phyloP scores from a whole-genome alignment of 352 stramenopile genomes.

The Blastocystis sp. region DNA sequence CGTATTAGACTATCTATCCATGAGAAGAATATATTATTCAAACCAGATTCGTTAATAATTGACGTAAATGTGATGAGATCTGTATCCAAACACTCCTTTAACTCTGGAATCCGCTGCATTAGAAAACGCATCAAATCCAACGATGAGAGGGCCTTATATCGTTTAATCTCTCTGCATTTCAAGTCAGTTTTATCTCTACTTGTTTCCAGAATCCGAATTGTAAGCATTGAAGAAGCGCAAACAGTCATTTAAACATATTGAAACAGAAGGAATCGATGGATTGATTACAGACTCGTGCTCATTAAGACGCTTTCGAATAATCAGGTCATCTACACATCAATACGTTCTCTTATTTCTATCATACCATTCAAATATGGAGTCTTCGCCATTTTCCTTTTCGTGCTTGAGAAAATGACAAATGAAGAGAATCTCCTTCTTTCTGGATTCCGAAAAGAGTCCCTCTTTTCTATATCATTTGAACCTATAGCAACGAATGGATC shows the following conservation, averaged over 20 bases:
- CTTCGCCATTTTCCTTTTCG: background rate
- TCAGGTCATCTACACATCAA: background rate
- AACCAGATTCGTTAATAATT: slow-evolving; percentile 25
- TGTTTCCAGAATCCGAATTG: background rate
- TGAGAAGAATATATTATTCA: background rate
- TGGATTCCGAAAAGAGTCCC: background rate
- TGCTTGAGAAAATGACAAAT: background rate
- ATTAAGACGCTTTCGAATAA: slow-evolving; percentile 35
- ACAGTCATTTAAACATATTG: background rate
- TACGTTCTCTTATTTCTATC: background rate
- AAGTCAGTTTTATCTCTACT: background rate
- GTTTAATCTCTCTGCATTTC: background rate
- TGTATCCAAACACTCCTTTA: background rate
- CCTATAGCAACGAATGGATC: background rate
- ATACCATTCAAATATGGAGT: background rate
- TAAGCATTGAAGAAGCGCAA: slow-evolving; percentile 5
- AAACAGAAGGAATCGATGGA: slow-evolving; percentile 18
- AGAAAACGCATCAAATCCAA: background rate
- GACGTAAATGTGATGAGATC: slow-evolving; percentile 2
- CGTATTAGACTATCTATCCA: slow-evolving; percentile 17
- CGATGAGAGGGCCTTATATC: background rate
- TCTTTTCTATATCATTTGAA: background rate
- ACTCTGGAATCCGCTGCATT: slow-evolving; percentile 1
- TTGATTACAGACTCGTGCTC: slow-evolving; percentile 25
- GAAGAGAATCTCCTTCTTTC: background rate